Percentiles rank a stretch among this genome's conserved stretches.
Conservation (phyloP, 2,329 filamentous ascomycete species). For the Botrytis pseudocinerea region DNA sequence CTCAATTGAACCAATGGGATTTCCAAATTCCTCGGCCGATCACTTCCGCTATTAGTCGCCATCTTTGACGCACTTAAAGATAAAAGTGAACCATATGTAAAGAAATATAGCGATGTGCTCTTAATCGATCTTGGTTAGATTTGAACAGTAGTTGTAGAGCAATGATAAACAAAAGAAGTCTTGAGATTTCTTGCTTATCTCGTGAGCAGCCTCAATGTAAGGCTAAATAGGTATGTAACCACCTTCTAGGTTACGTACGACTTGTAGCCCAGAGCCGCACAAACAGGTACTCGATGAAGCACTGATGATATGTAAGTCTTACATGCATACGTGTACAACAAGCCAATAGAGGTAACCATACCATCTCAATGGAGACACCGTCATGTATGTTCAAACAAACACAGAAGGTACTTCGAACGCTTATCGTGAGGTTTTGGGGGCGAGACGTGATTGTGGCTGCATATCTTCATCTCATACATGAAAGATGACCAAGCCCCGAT, state of each 20-base stretch:
- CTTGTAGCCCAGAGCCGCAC: not conserved
- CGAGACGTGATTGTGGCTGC: not conserved
- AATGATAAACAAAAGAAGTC: not conserved
- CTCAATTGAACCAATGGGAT: not conserved
- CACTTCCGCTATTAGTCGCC: not conserved
- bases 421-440: not conserved
- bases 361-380: not conserved
- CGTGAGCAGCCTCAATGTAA: not conserved
- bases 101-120: not conserved
- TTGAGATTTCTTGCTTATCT: not conserved
- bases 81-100: not conserved
- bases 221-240: not conserved
- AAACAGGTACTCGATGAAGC: not conserved
- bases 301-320: not conserved
- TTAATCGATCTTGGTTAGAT: not conserved
- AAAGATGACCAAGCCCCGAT: not conserved
- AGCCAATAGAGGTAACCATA: not conserved
- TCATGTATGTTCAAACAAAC: not conserved
- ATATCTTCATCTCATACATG: not conserved
- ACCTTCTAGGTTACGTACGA: not conserved
- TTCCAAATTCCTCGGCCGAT: not conserved
- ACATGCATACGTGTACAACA: not conserved
- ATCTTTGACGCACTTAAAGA: not conserved
- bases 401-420: constrained; percentile 1
- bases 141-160: not conserved